These are phyloP conservation scores for Wickerhamomyces canadensis DNA, from an alignment of 805 yeast species.

Conservation along the genomic window DNA sequence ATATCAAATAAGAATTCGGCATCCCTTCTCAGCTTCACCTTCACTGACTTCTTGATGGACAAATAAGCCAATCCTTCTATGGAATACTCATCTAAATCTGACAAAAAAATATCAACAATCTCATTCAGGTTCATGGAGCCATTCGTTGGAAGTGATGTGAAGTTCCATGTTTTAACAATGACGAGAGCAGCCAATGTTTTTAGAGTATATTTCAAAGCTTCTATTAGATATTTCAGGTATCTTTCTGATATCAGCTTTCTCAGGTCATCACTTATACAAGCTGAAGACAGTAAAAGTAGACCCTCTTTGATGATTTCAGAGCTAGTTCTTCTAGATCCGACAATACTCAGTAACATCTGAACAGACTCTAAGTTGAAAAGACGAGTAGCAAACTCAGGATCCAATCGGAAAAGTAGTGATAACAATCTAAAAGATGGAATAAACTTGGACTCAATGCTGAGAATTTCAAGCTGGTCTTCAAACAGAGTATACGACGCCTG, in stretches of 20 bases:
- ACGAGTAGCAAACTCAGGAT: conserved; percentile 3
- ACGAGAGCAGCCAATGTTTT: conserved; percentile 37
- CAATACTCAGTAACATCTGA: conserved; percentile 20
- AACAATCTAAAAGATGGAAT: conserved; percentile 20
- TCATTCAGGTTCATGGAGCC: conserved; percentile 25
- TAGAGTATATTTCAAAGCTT: conserved; percentile 27
- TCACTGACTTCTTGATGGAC: conserved; percentile 36
- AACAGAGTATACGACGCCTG: conserved; percentile 7
- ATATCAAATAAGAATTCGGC: conserved; percentile 29
- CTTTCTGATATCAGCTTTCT: conserved; percentile 41
- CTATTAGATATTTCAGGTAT: conserved; percentile 36
- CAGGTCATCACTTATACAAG: conserved; percentile 47
- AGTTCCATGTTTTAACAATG: conserved; percentile 54
- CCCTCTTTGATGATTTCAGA: conserved; percentile 20
- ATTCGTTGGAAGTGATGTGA: conserved; percentile 28
- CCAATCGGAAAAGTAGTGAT: conserved; percentile 13
- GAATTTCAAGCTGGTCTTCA: conserved; percentile 15
- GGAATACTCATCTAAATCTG: conserved; percentile 15
- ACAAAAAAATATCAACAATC: conserved; percentile 26
- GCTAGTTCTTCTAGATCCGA: conserved; percentile 4
- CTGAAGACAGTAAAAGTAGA: conserved; percentile 33
- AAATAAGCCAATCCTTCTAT: conserved; percentile 48
- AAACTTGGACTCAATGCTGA: conserved; percentile 20
- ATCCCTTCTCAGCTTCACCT: conserved; percentile 32
- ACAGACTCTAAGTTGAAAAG: conserved; percentile 25